These are phyloP conservation scores for Ophiostoma piceae DNA, from an alignment of 2,329 filamentous ascomycete genomes.

Conservation along the genomic window DNA sequence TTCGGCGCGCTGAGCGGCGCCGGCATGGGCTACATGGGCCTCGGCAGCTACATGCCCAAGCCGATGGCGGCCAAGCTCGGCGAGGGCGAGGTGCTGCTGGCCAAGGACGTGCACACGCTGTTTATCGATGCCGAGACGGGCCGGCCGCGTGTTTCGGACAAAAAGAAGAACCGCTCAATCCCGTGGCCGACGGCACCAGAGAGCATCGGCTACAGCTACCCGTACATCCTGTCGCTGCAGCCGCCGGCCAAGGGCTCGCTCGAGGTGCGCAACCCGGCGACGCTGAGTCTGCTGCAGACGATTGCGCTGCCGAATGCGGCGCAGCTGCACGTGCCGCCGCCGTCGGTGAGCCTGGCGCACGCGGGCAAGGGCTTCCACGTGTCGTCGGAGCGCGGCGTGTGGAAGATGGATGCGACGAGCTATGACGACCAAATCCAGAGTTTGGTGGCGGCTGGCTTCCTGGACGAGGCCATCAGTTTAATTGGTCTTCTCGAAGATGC, in stretches of 20 bases:
- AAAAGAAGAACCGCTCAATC: conserved; percentile 58
- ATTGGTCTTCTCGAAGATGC: conserved; percentile 89
- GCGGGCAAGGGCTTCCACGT: conserved; percentile 94
- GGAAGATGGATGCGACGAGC: conserved; percentile 90
- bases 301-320: conserved; percentile 76
- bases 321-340: conserved; percentile 84
- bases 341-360: conserved; percentile 89
- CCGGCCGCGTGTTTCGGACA: conserved; percentile 48
- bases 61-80: conserved; percentile 78
- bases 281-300: conserved; percentile 80
- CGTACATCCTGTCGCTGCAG: conserved; percentile 85
- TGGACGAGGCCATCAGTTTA: conserved; percentile 89
- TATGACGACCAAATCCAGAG: conserved; percentile 87
- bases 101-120: conserved; percentile 94
- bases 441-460: conserved; percentile 64
- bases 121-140: conserved; percentile 83
- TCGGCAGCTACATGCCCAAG: conserved; percentile 85
- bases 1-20: conserved; percentile 79
- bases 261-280: conserved; percentile 89
- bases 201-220: conserved; percentile 91
- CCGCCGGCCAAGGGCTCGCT: conserved; percentile 68
- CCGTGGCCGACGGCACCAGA: conserved; percentile 87
- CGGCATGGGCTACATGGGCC: conserved; percentile 91
- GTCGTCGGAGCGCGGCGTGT: conserved; percentile 82
- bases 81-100: conserved; percentile 81